phyloP scores from a whole-genome alignment of 352 stramenopile species.

The Globisporangium yorkense region DNA sequence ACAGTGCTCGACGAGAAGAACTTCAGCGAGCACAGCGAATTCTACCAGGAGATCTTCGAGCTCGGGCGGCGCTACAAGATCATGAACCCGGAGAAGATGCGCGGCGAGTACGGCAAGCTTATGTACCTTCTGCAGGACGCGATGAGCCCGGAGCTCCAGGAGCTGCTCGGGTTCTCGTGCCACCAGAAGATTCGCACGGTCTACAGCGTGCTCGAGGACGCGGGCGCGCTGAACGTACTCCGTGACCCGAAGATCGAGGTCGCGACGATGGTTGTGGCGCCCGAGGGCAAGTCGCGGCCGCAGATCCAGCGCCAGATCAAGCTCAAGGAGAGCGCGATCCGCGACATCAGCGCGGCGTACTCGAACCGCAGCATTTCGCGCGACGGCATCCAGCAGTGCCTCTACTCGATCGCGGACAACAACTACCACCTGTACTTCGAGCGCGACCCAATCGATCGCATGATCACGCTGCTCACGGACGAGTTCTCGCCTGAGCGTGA shows the following conservation, averaged over 20 bases:
- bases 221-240: slow-evolving; percentile 69
- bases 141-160: slow-evolving; percentile 71
- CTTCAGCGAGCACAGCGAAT: slow-evolving; percentile 81
- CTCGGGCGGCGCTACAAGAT: slow-evolving; percentile 96
- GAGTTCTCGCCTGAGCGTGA: slow-evolving; percentile 85
- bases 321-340: slow-evolving; percentile 90
- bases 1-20: slow-evolving; percentile 85
- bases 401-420: slow-evolving; percentile 97
- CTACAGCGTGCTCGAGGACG: slow-evolving; percentile 80
- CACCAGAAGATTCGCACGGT: slow-evolving; percentile 86
- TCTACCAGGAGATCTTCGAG: slow-evolving; percentile 93
- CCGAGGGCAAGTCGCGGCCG: slow-evolving; percentile 79
- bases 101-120: slow-evolving; percentile 95
- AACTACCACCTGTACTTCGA: slow-evolving; percentile 97
- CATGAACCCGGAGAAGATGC: slow-evolving; percentile 98
- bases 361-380: slow-evolving; percentile 34
- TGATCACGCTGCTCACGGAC: slow-evolving; percentile 86
- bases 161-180: slow-evolving; percentile 84
- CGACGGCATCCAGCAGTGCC: slow-evolving; percentile 91
- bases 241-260: slow-evolving; percentile 86
- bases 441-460: slow-evolving; percentile 94
- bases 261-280: slow-evolving; percentile 94
- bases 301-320: slow-evolving; percentile 93
- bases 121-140: slow-evolving; percentile 93
- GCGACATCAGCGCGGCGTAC: slow-evolving; percentile 79